Evolutionary conservation across 169 alveolate species (phyloP).

Genomic region (Sarcocystis neurona): DNA sequence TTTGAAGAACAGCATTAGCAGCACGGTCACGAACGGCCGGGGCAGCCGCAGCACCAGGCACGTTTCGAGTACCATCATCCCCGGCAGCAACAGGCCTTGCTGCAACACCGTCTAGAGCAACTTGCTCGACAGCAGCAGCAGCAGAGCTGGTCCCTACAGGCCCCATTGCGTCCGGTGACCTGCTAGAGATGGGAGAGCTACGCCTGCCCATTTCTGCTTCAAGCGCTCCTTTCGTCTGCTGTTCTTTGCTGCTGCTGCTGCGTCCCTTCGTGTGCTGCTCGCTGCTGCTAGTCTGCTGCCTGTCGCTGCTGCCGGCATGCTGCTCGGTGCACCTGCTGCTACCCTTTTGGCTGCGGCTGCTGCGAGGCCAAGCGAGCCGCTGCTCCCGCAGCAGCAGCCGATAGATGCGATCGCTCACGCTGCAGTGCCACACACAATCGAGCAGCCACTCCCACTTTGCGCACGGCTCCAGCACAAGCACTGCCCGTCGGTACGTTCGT

Average conservation of each 20-base stretch:
- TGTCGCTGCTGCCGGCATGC: not conserved
- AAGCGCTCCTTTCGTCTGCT: not conserved
- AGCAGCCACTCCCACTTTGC: constrained; percentile 41
- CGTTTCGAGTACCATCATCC: too few relatives aligned
- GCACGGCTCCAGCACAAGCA: not conserved
- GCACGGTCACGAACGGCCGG: too few relatives aligned
- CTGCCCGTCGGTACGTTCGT: not conserved
- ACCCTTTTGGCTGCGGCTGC: not conserved
- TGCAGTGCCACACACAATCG: constrained; percentile 30
- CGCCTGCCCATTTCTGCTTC: too few relatives aligned
- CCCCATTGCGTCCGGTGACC: too few relatives aligned
- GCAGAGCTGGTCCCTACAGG: too few relatives aligned
- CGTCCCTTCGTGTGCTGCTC: too few relatives aligned
- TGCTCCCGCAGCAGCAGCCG: constrained; percentile 33
- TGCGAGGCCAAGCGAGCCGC: not conserved
- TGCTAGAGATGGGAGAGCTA: too few relatives aligned
- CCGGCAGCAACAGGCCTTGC: too few relatives aligned
- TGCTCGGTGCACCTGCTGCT: constrained; percentile 13
- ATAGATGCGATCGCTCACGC: constrained; percentile 25
- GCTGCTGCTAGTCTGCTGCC: not conserved
- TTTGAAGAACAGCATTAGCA: too few relatives aligned
- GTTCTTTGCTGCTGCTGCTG: not conserved
- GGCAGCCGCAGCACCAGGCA: too few relatives aligned
- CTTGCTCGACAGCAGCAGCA: too few relatives aligned
- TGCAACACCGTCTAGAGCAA: too few relatives aligned